phyloP scores from a whole-genome alignment of 495 filamentous ascomycete species.

The Aspergillus coremiiformis region DNA sequence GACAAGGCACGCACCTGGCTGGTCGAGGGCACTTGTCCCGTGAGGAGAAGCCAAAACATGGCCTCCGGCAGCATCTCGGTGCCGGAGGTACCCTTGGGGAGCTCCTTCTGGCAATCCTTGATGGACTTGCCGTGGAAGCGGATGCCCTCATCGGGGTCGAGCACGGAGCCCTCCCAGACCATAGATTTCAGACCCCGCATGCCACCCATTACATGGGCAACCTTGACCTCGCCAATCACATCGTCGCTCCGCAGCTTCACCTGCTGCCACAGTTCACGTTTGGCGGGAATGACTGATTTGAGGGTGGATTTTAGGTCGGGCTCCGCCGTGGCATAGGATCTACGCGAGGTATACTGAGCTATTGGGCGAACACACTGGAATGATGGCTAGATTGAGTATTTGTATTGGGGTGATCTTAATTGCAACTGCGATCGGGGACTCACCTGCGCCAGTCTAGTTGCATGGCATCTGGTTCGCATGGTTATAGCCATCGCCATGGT shows the following conservation, averaged over 20 bases:
- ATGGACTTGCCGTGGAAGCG: slow-evolving; percentile 97
- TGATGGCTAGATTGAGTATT: slow-evolving; percentile 1
- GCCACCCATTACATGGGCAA: slow-evolving; percentile 89
- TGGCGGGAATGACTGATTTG: slow-evolving; percentile 75
- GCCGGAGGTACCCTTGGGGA: slow-evolving; percentile 86
- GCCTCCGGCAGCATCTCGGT: slow-evolving; percentile 99
- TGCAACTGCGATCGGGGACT: slow-evolving; percentile 1
- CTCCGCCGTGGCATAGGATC: slow-evolving; percentile 56
- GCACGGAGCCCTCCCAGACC: slow-evolving; percentile 97
- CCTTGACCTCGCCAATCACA: slow-evolving; percentile 81
- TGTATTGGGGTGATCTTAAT: not conserved
- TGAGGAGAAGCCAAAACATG: slow-evolving; percentile 99
- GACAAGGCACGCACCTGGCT: slow-evolving; percentile 75
- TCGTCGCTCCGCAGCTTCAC: slow-evolving; percentile 82
- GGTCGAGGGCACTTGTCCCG: slow-evolving; percentile 80
- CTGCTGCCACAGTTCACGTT: slow-evolving; percentile 84
- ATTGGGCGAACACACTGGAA: slow-evolving; percentile 21
- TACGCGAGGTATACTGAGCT: slow-evolving; percentile 18
- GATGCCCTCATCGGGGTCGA: slow-evolving; percentile 95
- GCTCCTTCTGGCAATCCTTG: slow-evolving; percentile 89
- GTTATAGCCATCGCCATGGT: slow-evolving; percentile 29
- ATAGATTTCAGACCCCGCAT: slow-evolving; percentile 98
- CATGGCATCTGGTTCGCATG: slow-evolving; percentile 36
- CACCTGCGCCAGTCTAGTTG: slow-evolving; percentile 33
- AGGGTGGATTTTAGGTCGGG: slow-evolving; percentile 82